Evolutionary conservation across 768 basidiomycete species (phyloP).

Genomic region (Mrakia blollopis): DNA sequence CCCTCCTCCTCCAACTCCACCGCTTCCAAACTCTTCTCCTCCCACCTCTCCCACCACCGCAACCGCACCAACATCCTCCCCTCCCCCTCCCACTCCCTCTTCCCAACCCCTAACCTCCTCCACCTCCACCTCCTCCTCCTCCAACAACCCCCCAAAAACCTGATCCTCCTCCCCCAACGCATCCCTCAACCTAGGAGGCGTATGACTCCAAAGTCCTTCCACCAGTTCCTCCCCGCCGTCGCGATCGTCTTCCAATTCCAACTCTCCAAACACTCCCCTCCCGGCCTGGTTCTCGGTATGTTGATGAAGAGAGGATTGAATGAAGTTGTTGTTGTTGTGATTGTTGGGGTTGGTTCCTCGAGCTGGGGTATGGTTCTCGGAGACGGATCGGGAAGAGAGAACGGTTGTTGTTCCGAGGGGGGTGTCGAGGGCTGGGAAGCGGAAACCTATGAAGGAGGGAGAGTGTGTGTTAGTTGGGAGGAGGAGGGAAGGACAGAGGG

Average conservation of each 20-base stretch:
- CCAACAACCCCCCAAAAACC: too few species aligned
- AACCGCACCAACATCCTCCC: neutral
- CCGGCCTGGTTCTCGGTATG: neutral
- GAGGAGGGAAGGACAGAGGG: neutral
- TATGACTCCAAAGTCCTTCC: constrained; percentile 25
- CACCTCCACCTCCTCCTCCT: neutral
- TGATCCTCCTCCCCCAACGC: constrained; percentile 26
- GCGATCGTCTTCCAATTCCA: too few species aligned
- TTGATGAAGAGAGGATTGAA: neutral
- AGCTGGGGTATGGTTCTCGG: constrained; percentile 9
- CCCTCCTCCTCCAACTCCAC: too few species aligned
- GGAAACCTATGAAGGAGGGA: constrained; percentile 7
- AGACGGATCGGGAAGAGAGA: neutral
- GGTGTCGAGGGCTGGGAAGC: constrained; percentile 23
- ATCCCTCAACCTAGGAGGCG: constrained; percentile 31
- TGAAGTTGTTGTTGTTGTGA: too few species aligned
- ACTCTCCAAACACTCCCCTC: neutral
- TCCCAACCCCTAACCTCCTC: neutral
- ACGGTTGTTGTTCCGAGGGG: constrained; percentile 16
- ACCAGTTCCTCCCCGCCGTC: constrained; percentile 2
- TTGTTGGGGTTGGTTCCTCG: too few species aligned
- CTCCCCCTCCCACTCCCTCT: neutral
- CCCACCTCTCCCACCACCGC: too few species aligned
- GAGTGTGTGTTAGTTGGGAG: neutral
- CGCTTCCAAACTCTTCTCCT: too few species aligned